phyloP scores from a whole-genome alignment of 768 basidiomycete species.

The Auricularia cornea region DNA sequence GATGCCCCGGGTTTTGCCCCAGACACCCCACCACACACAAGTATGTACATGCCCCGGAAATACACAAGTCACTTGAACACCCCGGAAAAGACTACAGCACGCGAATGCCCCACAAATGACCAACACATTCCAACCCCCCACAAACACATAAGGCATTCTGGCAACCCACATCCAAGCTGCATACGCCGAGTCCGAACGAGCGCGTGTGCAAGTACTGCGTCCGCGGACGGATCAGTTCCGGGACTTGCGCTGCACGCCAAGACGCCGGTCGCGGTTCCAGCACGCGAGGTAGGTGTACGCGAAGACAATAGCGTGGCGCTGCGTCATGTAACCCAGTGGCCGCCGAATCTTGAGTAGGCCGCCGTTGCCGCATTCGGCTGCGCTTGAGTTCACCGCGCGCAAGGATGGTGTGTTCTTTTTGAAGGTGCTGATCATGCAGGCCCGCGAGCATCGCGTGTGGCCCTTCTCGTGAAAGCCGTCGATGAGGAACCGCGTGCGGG shows the following conservation, averaged over 20 bases:
- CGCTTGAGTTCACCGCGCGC: slow-evolving; percentile 24
- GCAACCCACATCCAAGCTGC: no score
- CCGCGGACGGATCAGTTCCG: no score
- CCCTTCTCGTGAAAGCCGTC: slow-evolving; percentile 27
- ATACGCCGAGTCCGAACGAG: no score
- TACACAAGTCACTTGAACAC: no score
- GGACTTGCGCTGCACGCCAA: not conserved
- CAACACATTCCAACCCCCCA: no score
- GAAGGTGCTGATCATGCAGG: slow-evolving; percentile 23
- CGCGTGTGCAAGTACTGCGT: no score
- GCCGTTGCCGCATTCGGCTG: slow-evolving; percentile 29
- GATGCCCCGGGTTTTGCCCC: no score
- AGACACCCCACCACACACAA: no score
- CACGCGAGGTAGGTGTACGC: slow-evolving; percentile 3
- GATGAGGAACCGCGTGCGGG: slow-evolving; percentile 25
- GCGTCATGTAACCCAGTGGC: slow-evolving; percentile 23
- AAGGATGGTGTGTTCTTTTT: slow-evolving; percentile 18
- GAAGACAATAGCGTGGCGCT: slow-evolving; percentile 21
- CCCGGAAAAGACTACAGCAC: no score
- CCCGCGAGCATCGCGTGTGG: slow-evolving; percentile 26
- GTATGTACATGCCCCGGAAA: no score
- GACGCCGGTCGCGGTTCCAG: not conserved
- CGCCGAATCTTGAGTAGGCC: slow-evolving; percentile 21
- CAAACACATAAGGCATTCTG: no score
- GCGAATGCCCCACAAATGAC: no score